Percentiles rank a stretch among this genome's conserved stretches.
Conservation (phyloP, 306 rosid genomes). For the Trichosanthes cucumerina region DNA sequence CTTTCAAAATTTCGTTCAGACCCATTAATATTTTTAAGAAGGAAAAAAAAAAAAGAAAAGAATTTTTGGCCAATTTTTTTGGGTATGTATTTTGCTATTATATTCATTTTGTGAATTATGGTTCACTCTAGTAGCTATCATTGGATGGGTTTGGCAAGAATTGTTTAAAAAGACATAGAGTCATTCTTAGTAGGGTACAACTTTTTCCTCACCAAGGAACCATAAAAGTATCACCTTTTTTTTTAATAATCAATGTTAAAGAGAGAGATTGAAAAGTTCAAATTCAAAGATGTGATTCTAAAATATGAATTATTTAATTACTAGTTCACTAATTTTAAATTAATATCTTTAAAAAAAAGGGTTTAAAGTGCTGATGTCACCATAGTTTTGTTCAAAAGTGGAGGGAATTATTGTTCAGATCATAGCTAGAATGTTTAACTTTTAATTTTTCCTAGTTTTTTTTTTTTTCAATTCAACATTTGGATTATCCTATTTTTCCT, state of each 20-base stretch:
- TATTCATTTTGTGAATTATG: not conserved
- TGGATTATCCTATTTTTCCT: not conserved
- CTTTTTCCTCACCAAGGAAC: conserved; percentile 5
- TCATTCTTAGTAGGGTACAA: not conserved
- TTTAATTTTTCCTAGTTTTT: not conserved
- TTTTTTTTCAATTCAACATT: not conserved
- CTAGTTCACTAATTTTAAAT: not conserved
- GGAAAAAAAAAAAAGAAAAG: not conserved
- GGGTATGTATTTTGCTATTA: not conserved
- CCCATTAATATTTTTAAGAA: not conserved
- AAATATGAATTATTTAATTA: not conserved
- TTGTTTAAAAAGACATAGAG: not conserved
- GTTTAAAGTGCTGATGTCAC: conserved; percentile 5
- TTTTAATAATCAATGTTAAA: not conserved
- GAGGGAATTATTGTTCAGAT: not conserved
- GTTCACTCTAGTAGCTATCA: not conserved
- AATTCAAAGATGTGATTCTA: not conserved
- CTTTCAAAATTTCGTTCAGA: not conserved
- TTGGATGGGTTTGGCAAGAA: not conserved
- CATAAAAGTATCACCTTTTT: conserved; percentile 4
- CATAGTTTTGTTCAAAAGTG: not conserved
- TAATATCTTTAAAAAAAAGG: not conserved
- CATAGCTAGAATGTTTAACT: not conserved
- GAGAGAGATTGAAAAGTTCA: not conserved
- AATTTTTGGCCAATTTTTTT: not conserved